Evolutionary conservation across 148 eudicot genomes (phyloP).

Genomic region (Nyssa sinensis): DNA sequence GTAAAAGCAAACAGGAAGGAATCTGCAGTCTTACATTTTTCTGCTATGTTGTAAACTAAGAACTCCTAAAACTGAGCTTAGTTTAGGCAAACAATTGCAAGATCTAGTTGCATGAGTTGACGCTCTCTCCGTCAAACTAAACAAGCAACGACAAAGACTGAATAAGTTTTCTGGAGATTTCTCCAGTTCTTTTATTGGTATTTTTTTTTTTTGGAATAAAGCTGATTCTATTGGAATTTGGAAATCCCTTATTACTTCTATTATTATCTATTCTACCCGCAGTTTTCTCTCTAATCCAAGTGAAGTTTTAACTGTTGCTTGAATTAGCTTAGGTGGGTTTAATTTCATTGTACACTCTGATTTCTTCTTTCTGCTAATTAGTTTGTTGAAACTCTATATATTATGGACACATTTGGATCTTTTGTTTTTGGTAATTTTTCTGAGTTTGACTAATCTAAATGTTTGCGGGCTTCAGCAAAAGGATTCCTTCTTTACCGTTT

Average conservation of each 20-base stretch:
- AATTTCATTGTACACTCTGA: background rate
- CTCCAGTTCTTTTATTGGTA: too few relatives aligned
- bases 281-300: background rate
- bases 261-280: background rate
- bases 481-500: background rate
- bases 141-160: too few relatives aligned
- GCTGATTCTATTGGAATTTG: too few relatives aligned
- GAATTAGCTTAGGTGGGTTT: slow-evolving; percentile 6
- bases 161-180: too few relatives aligned
- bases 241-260: too few relatives aligned
- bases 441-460: background rate
- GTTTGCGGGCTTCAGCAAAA: background rate
- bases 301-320: background rate
- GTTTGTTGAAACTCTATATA: background rate
- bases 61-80: background rate
- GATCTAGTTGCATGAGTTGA: background rate
- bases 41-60: background rate
- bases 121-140: background rate
- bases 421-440: background rate
- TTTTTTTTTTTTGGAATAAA: too few relatives aligned
- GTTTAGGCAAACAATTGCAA: background rate
- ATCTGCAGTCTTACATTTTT: background rate
- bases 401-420: too few relatives aligned
- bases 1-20: background rate
- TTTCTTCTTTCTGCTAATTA: background rate